Percentiles rank a stretch among this genome's conserved stretches.
Evolutionary conservation across 768 basidiomycete genomes (phyloP).

Genomic region (Tephrocybe sp.): DNA sequence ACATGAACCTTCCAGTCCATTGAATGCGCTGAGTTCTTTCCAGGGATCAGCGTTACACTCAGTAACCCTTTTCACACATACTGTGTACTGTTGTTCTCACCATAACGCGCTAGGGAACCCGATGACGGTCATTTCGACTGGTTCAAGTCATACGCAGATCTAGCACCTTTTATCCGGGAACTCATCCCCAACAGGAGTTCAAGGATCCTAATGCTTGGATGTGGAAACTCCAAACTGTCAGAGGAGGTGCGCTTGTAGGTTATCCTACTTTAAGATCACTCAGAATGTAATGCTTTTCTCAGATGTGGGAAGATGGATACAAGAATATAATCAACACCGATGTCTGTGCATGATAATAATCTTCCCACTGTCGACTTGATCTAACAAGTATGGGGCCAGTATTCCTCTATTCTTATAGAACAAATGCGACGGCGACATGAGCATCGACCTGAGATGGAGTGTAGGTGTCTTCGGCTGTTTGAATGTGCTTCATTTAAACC

Average conservation of each 20-base stretch:
- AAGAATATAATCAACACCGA: conserved; percentile 77
- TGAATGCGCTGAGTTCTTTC: neutral
- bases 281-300: neutral
- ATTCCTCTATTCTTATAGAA: conserved; percentile 71
- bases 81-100: neutral
- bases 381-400: conserved; percentile 37
- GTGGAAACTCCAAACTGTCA: conserved; percentile 79
- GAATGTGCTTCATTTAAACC: neutral
- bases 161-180: conserved; percentile 57
- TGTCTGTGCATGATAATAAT: conserved; percentile 35
- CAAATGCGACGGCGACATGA: conserved; percentile 64
- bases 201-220: conserved; percentile 76
- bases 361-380: neutral
- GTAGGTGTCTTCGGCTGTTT: conserved; percentile 32
- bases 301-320: conserved; percentile 92
- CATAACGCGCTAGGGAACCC: conserved; percentile 43
- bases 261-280: neutral
- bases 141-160: conserved; percentile 80
- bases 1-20: neutral
- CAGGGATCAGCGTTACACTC: conserved; percentile 70
- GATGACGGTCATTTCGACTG: conserved; percentile 72
- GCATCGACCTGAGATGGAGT: conserved; percentile 66
- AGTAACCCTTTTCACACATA: conserved; percentile 36
- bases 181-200: conserved; percentile 60
- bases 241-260: conserved; percentile 55